Evolutionary conservation across 2,329 filamentous ascomycete genomes (phyloP), one percentile per base, ranked within the genome.

Genomic region (Phialemoniopsis sp.): DNA sequence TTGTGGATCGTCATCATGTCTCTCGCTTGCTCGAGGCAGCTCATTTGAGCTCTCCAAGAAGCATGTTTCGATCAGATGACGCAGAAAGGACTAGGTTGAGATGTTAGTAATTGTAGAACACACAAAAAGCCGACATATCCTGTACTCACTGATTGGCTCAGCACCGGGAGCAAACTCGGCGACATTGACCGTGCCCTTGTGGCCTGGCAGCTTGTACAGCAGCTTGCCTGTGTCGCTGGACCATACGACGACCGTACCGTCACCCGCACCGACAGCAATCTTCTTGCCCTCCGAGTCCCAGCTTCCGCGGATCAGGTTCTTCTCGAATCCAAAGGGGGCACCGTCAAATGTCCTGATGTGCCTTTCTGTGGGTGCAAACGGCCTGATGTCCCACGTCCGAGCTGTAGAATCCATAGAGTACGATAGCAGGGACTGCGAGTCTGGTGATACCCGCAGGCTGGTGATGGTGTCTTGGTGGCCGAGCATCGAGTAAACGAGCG

Each of bases 381-480:
- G 91, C 50, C 91, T 78, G 38, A 98, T 87, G 58, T 98, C 91
- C 93, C 93, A 98, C 14, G 90, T 96, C 53, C 87, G 79, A 29
- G 90, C 93, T 0, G 91, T 95, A 15, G 87, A 89, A 62, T 98
- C 93, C 73, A 96, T 93, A 8, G 89, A 85, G 55, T 95, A 93
- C 3, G 91, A 97, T 4, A 96, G 70, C 4, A 98, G 74, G 1
- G 85, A 86, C 61, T 96, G 90, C 30, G 87, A 87, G 59, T 98
- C 91, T 0, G 93, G 91, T 3, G 91, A 96, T n/a, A 97, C 79
- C 39, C 86, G 76, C 34, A 98, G 72, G 12, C 89, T 95, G 4
- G 90, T 95, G 46, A 98, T 74, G 1, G 91, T 97, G 58, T 98
- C 93, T 38, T 81, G 85, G 60, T 98, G 93, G 0, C 93, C 93